Evolutionary conservation across 75 land plant genomes (phyloP).

Genomic region (Picea sitchensis): DNA sequence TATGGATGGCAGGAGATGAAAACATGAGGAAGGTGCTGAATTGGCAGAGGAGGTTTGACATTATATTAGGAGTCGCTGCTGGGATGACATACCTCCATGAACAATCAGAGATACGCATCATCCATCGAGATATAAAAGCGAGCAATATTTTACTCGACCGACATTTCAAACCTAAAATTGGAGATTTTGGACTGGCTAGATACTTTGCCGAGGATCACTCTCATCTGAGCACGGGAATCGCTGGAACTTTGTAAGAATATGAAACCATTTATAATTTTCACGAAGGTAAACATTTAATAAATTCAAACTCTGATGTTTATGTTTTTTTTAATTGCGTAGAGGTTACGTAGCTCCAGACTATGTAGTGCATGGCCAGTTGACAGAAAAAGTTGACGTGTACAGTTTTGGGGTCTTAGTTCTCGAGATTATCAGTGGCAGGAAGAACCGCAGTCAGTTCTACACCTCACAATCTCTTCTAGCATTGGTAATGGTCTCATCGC

Average conservation of each 20-base stretch:
- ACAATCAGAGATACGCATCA: constrained; percentile 44
- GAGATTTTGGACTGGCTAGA: constrained; percentile 64
- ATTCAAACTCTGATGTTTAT: not conserved
- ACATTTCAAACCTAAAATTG: constrained; percentile 46
- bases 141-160: constrained; percentile 64
- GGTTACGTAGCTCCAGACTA: not conserved
- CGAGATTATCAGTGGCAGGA: not conserved
- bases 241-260: constrained; percentile 63
- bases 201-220: constrained; percentile 36
- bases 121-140: constrained; percentile 79
- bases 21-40: constrained; percentile 16
- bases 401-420: not conserved
- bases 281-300: not conserved
- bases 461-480: too few species aligned
- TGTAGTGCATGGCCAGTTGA: not conserved
- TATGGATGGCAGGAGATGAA: constrained; percentile 4
- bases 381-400: not conserved
- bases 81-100: constrained; percentile 52
- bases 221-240: constrained; percentile 55
- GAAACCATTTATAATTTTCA: not conserved
- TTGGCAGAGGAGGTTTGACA: constrained; percentile 23
- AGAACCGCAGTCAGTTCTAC: not conserved
- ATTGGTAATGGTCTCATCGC: too few species aligned
- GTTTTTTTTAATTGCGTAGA: not conserved
- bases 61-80: constrained; percentile 45